These are phyloP conservation scores for Chlamydomonas sp. DNA, from an alignment of 139 green algal genomes.

Conservation along the genomic window DNA sequence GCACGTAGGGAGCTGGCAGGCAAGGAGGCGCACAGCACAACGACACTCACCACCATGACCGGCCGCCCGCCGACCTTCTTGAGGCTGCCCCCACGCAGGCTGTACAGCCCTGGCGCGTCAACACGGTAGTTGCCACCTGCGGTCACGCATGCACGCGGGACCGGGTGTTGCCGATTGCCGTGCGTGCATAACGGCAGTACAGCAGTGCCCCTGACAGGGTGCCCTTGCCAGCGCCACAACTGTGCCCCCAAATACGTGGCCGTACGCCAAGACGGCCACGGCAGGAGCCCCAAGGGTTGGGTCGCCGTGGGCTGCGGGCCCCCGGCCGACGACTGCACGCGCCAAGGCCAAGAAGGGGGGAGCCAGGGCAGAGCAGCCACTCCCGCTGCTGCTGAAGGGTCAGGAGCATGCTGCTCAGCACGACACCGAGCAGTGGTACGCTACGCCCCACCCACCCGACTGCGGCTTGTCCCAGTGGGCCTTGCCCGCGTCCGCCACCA, in stretches of 20 bases:
- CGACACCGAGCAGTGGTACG: background rate
- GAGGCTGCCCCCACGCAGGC: background rate
- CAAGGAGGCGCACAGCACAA: background rate
- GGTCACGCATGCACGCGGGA: background rate
- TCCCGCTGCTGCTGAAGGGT: no score
- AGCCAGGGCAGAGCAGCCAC: no score
- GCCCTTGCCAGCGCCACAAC: no score
- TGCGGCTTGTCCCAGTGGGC: slow-evolving; percentile 71
- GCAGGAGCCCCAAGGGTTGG: no score
- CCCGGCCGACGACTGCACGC: no score
- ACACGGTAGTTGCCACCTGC: slow-evolving; percentile 19
- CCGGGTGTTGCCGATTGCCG: background rate
- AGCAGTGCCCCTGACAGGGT: no score
- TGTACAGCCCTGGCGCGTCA: background rate
- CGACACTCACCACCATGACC: slow-evolving; percentile 18
- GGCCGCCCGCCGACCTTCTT: slow-evolving; percentile 36
- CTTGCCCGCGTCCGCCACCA: slow-evolving; percentile 56
- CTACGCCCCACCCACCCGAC: slow-evolving; percentile 24
- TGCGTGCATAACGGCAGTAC: no score
- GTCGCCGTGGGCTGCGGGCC: no score
- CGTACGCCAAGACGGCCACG: no score
- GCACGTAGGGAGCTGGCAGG: background rate
- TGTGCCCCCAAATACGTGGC: no score
- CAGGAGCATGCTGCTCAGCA: background rate
- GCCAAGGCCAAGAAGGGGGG: no score